Percentiles rank a stretch among this genome's conserved stretches.
These are phyloP conservation scores for Candida xyloterini DNA, from an alignment of 805 yeast species.

Conservation along the genomic window DNA sequence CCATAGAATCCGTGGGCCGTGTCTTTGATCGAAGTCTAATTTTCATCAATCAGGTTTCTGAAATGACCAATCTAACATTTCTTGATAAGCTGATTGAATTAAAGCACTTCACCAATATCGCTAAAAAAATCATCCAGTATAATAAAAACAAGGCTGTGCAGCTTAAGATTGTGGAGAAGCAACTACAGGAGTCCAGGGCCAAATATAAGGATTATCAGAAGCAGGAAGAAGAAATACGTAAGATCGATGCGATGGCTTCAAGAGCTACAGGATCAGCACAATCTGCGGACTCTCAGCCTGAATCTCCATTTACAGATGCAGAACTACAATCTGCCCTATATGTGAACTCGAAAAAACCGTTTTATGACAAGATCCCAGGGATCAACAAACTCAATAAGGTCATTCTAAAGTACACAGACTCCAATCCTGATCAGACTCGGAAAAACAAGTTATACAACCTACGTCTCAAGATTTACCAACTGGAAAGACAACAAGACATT, in stretches of 20 bases:
- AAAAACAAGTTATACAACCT: conserved; percentile 29
- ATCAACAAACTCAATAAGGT: conserved; percentile 34
- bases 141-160: conserved; percentile 35
- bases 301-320: conserved; percentile 32
- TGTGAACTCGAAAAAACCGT: conserved; percentile 27
- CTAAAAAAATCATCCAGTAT: conserved; percentile 32
- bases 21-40: conserved; percentile 73
- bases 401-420: conserved; percentile 34
- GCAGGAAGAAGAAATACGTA: conserved; percentile 31
- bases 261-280: conserved; percentile 22
- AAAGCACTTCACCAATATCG: conserved; percentile 31
- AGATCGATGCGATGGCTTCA: conserved; percentile 32
- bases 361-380: conserved; percentile 36
- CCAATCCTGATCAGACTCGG: conserved; percentile 35
- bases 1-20: conserved; percentile 78
- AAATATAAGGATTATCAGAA: conserved; percentile 27
- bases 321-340: conserved; percentile 32
- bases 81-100: conserved; percentile 35
- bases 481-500: conserved; percentile 30
- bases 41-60: conserved; percentile 40
- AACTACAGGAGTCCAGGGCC: conserved; percentile 23
- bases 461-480: conserved; percentile 30
- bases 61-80: conserved; percentile 29
- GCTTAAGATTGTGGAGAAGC: conserved; percentile 27
- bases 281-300: conserved; percentile 13